These are phyloP conservation scores for Kazachstania africana DNA, from an alignment of 805 yeast genomes.

Conservation along the genomic window DNA sequence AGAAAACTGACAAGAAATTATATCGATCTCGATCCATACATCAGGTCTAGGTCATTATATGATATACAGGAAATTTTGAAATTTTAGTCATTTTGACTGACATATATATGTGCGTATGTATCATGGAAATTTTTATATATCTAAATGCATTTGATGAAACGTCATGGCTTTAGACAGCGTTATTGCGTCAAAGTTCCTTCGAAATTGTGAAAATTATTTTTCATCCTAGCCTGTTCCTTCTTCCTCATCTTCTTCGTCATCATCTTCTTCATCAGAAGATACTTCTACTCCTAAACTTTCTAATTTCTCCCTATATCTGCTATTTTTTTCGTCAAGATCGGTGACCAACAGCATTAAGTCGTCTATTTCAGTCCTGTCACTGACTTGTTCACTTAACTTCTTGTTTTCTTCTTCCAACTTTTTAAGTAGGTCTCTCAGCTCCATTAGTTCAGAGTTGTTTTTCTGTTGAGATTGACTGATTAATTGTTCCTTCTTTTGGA, in stretches of 20 bases:
- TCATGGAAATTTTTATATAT: too few relatives aligned
- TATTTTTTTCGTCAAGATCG: slow-evolving; percentile 61
- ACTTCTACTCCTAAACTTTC: slow-evolving; percentile 44
- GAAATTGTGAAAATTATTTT: too few relatives aligned
- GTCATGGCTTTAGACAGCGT: too few relatives aligned
- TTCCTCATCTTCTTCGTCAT: slow-evolving; percentile 51
- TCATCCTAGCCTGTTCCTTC: slow-evolving; percentile 29
- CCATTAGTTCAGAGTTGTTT: slow-evolving; percentile 1
- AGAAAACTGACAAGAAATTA: slow-evolving; percentile 48
- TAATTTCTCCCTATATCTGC: slow-evolving; percentile 42
- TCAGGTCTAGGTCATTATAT: slow-evolving; percentile 63
- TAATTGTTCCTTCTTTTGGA: slow-evolving; percentile 1
- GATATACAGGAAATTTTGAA: slow-evolving; percentile 55
- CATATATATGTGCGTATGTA: too few relatives aligned
- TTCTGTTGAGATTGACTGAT: not conserved
- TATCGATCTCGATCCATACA: slow-evolving; percentile 60
- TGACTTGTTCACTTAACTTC: slow-evolving; percentile 2
- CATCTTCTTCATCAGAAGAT: slow-evolving; percentile 62
- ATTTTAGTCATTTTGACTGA: too few relatives aligned
- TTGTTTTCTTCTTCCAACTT: slow-evolving; percentile 5
- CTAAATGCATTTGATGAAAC: too few relatives aligned
- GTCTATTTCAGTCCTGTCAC: slow-evolving; percentile 31
- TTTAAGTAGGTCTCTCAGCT: slow-evolving; percentile 3
- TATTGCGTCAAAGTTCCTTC: too few relatives aligned
- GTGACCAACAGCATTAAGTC: slow-evolving; percentile 67